Conservation (phyloP, 140 eudicot species). For the Senecio squalidus region DNA sequence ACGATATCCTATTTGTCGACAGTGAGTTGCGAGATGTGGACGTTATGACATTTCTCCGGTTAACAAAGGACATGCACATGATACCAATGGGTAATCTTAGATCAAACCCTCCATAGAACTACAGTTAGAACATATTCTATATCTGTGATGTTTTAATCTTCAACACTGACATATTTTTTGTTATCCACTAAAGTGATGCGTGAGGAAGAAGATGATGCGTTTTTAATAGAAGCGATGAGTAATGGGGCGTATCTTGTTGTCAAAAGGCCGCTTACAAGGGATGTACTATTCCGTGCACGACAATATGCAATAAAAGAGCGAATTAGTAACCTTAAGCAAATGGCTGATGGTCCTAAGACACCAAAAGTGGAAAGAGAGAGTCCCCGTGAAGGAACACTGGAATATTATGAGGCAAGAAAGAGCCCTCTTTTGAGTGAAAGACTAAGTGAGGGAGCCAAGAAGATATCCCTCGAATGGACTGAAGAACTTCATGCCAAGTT, state of each 20-base stretch:
- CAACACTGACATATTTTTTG: background rate
- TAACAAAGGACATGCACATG: slow-evolving; percentile 6
- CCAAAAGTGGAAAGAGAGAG: background rate
- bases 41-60: slow-evolving; percentile 9
- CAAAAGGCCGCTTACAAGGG: slow-evolving; percentile 2
- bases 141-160: too few species aligned
- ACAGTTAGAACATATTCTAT: too few species aligned
- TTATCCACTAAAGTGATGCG: slow-evolving; percentile 10
- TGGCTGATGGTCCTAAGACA: background rate
- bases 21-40: slow-evolving; percentile 19
- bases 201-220: slow-evolving; percentile 3
- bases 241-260: slow-evolving; percentile 18
- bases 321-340: slow-evolving; percentile 1
- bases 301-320: slow-evolving; percentile 18
- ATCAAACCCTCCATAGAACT: background rate
- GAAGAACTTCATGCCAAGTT: slow-evolving; percentile 29
- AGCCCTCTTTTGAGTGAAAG: too few species aligned
- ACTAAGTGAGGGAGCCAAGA: too few species aligned
- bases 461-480: slow-evolving; percentile 28
- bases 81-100: slow-evolving; percentile 11
- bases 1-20: slow-evolving; percentile 16
- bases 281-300: background rate
- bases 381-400: background rate
- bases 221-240: slow-evolving; percentile 3
- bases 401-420: background rate